Evolutionary conservation across 257 asterid genomes (phyloP).

Genomic region (Coffea eugenioides): DNA sequence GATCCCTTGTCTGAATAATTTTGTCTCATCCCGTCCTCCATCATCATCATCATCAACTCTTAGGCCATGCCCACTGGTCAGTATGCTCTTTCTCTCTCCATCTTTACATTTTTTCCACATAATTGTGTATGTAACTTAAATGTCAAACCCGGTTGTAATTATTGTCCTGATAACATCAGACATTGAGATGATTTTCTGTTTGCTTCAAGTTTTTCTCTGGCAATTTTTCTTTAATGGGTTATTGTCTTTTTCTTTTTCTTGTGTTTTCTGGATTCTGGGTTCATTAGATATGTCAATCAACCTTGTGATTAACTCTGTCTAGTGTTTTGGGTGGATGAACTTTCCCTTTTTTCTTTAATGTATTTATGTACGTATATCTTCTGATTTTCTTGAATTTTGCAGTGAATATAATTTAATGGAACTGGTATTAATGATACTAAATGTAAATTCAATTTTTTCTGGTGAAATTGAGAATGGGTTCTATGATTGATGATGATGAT

Average conservation of each 20-base stretch:
- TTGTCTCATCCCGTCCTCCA: not conserved
- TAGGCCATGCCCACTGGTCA: constrained; percentile 3
- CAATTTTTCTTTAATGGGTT: not conserved
- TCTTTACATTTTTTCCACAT: not conserved
- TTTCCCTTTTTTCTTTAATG: not conserved
- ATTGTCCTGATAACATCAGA: not conserved
- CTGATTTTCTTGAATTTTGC: not conserved
- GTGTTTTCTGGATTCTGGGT: not conserved
- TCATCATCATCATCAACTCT: not conserved
- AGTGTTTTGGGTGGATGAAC: not conserved
- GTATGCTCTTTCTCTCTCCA: not conserved
- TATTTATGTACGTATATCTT: not conserved
- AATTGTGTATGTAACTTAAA: not conserved
- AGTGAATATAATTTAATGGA: not conserved
- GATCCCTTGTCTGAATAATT: not conserved
- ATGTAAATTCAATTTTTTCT: not conserved
- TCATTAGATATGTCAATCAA: constrained; percentile 1
- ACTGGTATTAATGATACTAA: not conserved
- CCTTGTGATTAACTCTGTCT: constrained; percentile 4
- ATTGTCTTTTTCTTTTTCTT: not conserved
- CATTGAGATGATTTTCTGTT: not conserved
- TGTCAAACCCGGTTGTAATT: not conserved
- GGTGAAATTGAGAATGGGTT: constrained; percentile 4
- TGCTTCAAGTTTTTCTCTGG: not conserved
- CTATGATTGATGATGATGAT: not conserved